Base-by-base conservation (phyloP, 306 rosid genomes). In the Dryas drummondii region DNA sequence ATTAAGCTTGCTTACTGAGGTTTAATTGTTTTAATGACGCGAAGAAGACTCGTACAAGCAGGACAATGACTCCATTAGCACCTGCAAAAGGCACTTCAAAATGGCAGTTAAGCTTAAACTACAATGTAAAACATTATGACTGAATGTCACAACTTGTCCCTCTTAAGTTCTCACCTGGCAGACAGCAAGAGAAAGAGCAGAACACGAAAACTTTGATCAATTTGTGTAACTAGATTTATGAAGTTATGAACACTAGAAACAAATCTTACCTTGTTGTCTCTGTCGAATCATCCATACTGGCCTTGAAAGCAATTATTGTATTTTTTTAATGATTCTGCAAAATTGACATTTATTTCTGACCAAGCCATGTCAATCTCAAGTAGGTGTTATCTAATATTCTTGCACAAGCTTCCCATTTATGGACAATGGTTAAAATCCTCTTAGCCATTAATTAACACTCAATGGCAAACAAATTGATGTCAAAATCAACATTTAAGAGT, bases 401-500 rank as follows among this genome's bases (percentile, higher is more conserved):
- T 10, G 63, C 45, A 13, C 50, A 62, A 52, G 72, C 71, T 52
- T 53, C 45, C 47, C 9, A 19, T 49, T 73, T 54, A 45, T 22
- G 60, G 53, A 71, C 47, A 63, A 32, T 62, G 62, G 9, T n/a
- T 19, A 52, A 52, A 52, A 69, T 9, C 15, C 27, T 9, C 42
- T 45, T 9, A 49, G 52, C 27, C 32, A 52, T 9, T 74, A 6
- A 62, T 54, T 56, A 66, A 61, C 46, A 54, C 47, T 76, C 52
- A 32, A 1, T 60, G 58, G 61, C 13, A 46, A 72, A 55, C 48
- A 61, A 54, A 62, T 52, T 62, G 63, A 46, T 68, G 79, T 77
- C 72, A 48, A 77, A 73, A 72, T 77, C 79, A 51, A 49, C 15
- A 26, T 17, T 44, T 50, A 68, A 19, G 49, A 55, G 32, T 76